phyloP scores from a whole-genome alignment of 139 green algal genomes.

The Chlorella ohadii region DNA sequence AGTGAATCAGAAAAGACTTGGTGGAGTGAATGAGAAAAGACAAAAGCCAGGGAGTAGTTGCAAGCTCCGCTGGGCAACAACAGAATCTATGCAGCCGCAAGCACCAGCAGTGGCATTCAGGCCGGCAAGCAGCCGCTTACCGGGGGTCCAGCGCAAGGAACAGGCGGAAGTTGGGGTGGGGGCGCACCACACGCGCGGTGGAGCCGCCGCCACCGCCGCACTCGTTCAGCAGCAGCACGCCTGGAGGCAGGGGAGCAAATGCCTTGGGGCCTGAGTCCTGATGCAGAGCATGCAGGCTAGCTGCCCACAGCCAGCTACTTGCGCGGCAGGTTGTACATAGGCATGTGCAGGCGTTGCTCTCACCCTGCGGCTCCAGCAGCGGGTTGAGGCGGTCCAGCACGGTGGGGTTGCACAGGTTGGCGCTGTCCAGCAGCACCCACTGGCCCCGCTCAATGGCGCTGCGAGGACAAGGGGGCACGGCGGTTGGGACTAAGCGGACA shows the following conservation, averaged over 20 bases:
- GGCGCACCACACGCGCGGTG: conserved; percentile 71
- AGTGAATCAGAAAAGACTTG: too few relatives aligned
- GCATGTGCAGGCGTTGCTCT: not conserved
- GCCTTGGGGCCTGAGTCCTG: too few relatives aligned
- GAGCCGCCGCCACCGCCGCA: conserved; percentile 55
- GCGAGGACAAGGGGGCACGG: not conserved
- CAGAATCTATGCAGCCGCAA: too few relatives aligned
- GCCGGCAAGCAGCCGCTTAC: conserved; percentile 13
- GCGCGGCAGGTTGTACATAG: too few relatives aligned
- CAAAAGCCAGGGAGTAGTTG: too few relatives aligned
- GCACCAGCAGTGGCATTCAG: too few relatives aligned
- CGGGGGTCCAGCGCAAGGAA: conserved; percentile 90
- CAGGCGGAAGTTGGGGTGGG: conserved; percentile 95
- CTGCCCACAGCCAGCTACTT: too few relatives aligned
- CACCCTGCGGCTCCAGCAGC: conserved; percentile 87
- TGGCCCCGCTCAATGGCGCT: conserved; percentile 35
- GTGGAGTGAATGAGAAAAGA: too few relatives aligned
- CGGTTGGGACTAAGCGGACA: not conserved
- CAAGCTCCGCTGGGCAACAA: too few relatives aligned
- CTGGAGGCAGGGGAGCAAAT: conserved; percentile 47
- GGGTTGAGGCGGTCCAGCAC: conserved; percentile 98
- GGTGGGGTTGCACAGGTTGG: conserved; percentile 95
- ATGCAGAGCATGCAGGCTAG: too few relatives aligned
- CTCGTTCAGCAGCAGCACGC: conserved; percentile 92
- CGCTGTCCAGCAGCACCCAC: conserved; percentile 95